Base-by-base conservation (phyloP, 176 grass and related monocot species). In the Eremochloa ophiuroides region DNA sequence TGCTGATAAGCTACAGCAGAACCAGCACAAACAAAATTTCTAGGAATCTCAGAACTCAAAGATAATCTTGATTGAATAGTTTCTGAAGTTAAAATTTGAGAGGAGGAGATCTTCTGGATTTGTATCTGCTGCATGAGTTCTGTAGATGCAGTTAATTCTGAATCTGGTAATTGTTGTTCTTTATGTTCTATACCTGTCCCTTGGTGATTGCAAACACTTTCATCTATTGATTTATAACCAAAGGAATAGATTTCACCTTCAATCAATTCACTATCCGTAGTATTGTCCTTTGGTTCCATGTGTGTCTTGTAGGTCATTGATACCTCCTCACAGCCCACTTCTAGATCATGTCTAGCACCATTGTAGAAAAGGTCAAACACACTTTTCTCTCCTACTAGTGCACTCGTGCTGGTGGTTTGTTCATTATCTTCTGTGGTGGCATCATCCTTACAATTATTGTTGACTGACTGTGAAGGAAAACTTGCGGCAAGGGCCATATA, bases 401-500 rank as follows among this genome's bases (percentile, higher is more conserved):
- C 69, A 87, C 63, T 79, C 22, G 47, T 78, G 25, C 60, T 84
- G 55, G 58, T 51, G 26, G 62, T 62, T 85, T 87, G 75, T 84
- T 91, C 73, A 70, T 85, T 81, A 18, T 62, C 72, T 62, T 85
- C 74, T 47, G 66, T 70, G 53, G 65, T 87, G 60, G 39, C 42
- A 62, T 75, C 73, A 77, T 92, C 44, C 69, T 80, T 69, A 68
- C 69, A 77, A 65, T 50, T 72, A 26, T 29, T 71, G 59, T 66
- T 69, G 43, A 56, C 58, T 85, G 84, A 27, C 56, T 17, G 35
- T 78, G 66, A 37, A 66, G 93, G 93, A 88, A 82, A 99, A 68
- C 71, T 88, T 41, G 96, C 74, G 84, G 90, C 90, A 84, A 99
- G 82, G 63, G 88, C 76, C 87, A 99, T 95, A 76, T 85, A 99